Base-by-base conservation (phyloP, 1,139 yeast species). In the Kluyveromyces marxianus region DNA sequence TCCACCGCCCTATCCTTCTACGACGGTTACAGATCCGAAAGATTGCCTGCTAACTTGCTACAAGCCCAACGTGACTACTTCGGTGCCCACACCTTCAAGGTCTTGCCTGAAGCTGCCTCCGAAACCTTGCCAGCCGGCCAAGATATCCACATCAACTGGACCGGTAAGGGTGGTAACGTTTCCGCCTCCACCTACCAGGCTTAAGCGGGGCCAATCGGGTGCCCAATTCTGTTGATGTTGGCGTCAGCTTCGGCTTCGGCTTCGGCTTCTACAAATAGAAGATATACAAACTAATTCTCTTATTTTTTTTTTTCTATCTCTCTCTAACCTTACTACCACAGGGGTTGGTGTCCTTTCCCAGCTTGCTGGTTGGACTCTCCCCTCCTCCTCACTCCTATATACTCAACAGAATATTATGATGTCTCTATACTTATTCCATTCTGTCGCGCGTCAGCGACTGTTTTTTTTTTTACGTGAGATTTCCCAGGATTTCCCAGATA, bases 21-120 rank as follows among this genome's bases (percentile, higher is more conserved):
- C 79, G 98, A 92, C 69, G 98, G 98, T 71, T 90, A 86, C 86
- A 85, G 97, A 82, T 85, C 96, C 51, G 95, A 80, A 57, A 79
- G 83, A 69, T 77, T 90, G 66, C 97, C 98, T 67, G 98, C 98
- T 61, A 90, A 90, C 84, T 79, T 92, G 74, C 77, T 92, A 70
- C 98, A 92, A 77, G 97, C 97, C 64, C 98, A 92, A 80, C 88
- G 98, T 78, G 98, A 92, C 72, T 92, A 90, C 87, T 92, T 92
- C 65, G 98, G 98, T 74, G 98, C 98, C 58, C 98, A 92, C 81
- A 92, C 98, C 66, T 92, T 92, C 88, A 80, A 81, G 71, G 95
- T 92, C 56, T 76, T 88, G 67, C 95, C 95, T 61, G 95, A 94
- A 71, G 71, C 66, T 63, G 96, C 87, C 61, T 76, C 79, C 65